Percentiles rank a stretch among this genome's conserved stretches.
Evolutionary conservation across 169 alveolate genomes (phyloP).

Genomic region (Eimeria sp.): DNA sequence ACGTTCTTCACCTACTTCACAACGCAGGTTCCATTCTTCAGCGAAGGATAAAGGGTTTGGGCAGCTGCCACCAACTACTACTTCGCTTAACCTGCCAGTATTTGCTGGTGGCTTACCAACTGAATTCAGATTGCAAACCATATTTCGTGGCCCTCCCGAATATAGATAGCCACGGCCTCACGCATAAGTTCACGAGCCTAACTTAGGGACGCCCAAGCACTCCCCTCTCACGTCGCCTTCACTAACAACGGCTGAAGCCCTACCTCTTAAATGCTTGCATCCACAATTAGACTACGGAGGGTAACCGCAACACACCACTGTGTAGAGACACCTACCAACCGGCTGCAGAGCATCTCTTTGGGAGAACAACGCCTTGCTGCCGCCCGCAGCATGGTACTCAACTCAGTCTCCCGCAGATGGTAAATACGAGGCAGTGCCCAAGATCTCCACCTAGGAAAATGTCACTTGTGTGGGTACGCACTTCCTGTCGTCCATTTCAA

Average conservation of each 20-base stretch:
- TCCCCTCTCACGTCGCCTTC: not conserved
- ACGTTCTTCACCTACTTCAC: not conserved
- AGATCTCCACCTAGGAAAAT: not conserved
- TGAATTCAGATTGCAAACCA: not conserved
- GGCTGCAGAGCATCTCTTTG: not conserved
- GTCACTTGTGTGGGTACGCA: not conserved
- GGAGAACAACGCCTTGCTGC: not conserved
- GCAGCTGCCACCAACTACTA: not conserved
- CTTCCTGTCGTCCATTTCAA: slow-evolving; percentile 15
- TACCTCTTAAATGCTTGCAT: not conserved
- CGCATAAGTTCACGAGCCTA: not conserved
- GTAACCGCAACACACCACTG: not conserved
- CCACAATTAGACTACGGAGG: not conserved
- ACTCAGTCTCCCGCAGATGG: not conserved
- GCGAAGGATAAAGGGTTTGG: not conserved
- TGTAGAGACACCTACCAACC: not conserved
- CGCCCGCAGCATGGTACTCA: not conserved
- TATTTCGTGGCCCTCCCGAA: not conserved
- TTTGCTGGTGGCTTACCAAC: not conserved
- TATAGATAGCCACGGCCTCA: not conserved
- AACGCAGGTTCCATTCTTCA: not conserved
- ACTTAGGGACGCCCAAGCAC: not conserved
- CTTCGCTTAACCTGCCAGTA: not conserved
- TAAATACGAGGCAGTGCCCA: not conserved
- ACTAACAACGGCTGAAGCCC: not conserved